Evolutionary conservation across 345 rosid genomes (phyloP).

Genomic region (Alliaria petiolata): DNA sequence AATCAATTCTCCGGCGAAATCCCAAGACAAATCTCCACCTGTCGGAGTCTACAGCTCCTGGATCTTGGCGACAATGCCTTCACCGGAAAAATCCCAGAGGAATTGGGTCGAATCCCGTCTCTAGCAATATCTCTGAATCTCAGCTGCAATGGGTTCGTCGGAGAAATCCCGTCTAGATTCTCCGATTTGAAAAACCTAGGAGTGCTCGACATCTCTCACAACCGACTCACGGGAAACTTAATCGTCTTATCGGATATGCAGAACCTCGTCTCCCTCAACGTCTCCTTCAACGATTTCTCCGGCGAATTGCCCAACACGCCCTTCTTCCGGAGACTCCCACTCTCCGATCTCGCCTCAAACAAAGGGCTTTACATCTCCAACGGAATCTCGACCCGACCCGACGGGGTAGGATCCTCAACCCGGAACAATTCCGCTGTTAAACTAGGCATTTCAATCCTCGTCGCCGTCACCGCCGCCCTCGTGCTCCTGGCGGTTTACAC

Average conservation of each 20-base stretch:
- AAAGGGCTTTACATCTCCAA: constrained; percentile 51
- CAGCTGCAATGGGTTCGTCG: constrained; percentile 66
- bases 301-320: constrained; percentile 77
- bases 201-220: constrained; percentile 64
- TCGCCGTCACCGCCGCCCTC: constrained; percentile 27
- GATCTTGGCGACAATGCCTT: constrained; percentile 65
- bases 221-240: constrained; percentile 65
- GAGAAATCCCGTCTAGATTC: constrained; percentile 56
- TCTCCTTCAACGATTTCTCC: constrained; percentile 75
- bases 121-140: constrained; percentile 77
- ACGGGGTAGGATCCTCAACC: constrained; percentile 30
- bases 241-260: constrained; percentile 50
- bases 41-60: constrained; percentile 66
- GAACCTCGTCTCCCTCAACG: constrained; percentile 83
- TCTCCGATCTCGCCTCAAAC: constrained; percentile 63
- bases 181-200: constrained; percentile 61
- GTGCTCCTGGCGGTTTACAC: constrained; percentile 72
- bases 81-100: constrained; percentile 59
- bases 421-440: constrained; percentile 54
- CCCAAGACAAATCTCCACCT: constrained; percentile 61
- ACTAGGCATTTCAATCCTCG: constrained; percentile 1
- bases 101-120: constrained; percentile 57
- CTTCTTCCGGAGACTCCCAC: constrained; percentile 76
- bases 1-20: constrained; percentile 63
- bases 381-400: constrained; percentile 19